A percentile compares a stretch with the other conserved stretches of the same genome.
Evolutionary conservation across 1,284 basidiomycete genomes (phyloP).

Genomic region (Entoloma clypeatum): DNA sequence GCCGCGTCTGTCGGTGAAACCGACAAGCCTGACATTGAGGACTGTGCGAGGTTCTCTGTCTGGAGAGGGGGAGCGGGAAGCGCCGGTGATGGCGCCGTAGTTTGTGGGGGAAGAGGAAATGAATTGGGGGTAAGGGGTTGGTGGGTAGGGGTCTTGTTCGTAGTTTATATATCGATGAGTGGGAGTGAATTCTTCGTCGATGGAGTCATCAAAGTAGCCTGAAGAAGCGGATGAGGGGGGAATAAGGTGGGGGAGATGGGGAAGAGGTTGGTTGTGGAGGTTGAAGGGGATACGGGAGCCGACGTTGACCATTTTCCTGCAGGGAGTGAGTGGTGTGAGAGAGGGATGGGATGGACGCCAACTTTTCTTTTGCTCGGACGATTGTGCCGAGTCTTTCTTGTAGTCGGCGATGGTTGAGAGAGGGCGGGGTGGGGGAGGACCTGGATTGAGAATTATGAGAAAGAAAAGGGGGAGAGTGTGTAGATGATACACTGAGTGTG

Average conservation of each 20-base stretch:
- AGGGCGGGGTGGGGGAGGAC: constrained; percentile 23
- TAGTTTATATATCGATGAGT: constrained; percentile 5
- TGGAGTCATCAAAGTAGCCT: constrained; percentile 21
- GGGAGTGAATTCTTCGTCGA: constrained; percentile 17
- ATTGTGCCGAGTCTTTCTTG: constrained; percentile 55
- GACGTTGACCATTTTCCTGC: constrained; percentile 72
- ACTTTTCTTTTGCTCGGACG: constrained; percentile 64
- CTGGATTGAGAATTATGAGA: too few species aligned
- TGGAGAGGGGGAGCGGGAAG: constrained; percentile 10
- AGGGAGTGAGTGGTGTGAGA: background rate
- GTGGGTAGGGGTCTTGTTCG: constrained; percentile 8
- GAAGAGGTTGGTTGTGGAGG: constrained; percentile 47
- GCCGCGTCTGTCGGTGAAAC: constrained; percentile 21
- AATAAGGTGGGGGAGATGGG: constrained; percentile 33
- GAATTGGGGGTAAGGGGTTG: constrained; percentile 11
- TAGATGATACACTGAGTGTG: too few species aligned
- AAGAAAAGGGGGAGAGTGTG: too few species aligned
- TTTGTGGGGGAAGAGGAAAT: constrained; percentile 11
- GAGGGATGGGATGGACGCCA: constrained; percentile 16
- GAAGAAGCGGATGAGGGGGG: constrained; percentile 37
- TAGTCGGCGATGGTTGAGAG: constrained; percentile 48
- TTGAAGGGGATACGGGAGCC: constrained; percentile 62
- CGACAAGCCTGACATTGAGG: constrained; percentile 31
- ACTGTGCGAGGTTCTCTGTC: constrained; percentile 22
- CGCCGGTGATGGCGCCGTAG: constrained; percentile 9